These are phyloP conservation scores for Marchantia polymorpha DNA, from an alignment of 225 moss, liverwort and hornwort genomes.

Conservation along the genomic window DNA sequence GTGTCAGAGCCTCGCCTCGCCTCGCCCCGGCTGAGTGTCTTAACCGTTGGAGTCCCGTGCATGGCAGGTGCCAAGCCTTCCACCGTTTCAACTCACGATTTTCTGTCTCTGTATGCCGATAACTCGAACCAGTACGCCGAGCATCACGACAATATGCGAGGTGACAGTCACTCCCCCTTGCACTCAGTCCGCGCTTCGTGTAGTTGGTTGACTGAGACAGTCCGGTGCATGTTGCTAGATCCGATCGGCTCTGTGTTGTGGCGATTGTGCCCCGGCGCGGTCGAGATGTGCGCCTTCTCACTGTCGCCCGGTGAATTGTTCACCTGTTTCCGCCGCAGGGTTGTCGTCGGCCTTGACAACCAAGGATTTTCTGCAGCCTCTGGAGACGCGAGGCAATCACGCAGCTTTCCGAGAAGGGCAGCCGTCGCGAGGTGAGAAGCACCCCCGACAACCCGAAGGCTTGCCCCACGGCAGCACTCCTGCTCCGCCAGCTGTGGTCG, in stretches of 20 bases:
- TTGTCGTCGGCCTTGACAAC: slow-evolving; percentile 59
- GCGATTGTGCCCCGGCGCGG: neutral
- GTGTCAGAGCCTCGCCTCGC: neutral
- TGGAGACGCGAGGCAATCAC: slow-evolving; percentile 48
- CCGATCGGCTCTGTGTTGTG: slow-evolving; percentile 5
- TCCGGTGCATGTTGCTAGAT: neutral
- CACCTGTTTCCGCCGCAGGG: slow-evolving; percentile 32
- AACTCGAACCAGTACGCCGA: slow-evolving; percentile 49
- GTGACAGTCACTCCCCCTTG: neutral
- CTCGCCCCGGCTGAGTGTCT: neutral
- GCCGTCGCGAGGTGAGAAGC: slow-evolving; percentile 40
- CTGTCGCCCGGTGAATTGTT: neutral
- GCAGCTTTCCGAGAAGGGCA: slow-evolving; percentile 48
- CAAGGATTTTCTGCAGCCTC: slow-evolving; percentile 70
- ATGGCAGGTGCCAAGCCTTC: slow-evolving; percentile 36
- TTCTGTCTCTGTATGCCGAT: slow-evolving; percentile 56
- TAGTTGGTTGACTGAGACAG: neutral
- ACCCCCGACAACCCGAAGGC: slow-evolving; percentile 16
- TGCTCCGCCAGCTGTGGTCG: slow-evolving; percentile 39
- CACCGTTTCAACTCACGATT: slow-evolving; percentile 65
- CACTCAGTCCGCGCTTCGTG: neutral
- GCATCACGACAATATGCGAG: slow-evolving; percentile 29
- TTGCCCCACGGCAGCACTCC: slow-evolving; percentile 25
- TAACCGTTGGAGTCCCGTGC: neutral
- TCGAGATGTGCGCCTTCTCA: neutral